Base-by-base conservation (phyloP, 2,329 filamentous ascomycete genomes). In the Aspergillus sp. region DNA sequence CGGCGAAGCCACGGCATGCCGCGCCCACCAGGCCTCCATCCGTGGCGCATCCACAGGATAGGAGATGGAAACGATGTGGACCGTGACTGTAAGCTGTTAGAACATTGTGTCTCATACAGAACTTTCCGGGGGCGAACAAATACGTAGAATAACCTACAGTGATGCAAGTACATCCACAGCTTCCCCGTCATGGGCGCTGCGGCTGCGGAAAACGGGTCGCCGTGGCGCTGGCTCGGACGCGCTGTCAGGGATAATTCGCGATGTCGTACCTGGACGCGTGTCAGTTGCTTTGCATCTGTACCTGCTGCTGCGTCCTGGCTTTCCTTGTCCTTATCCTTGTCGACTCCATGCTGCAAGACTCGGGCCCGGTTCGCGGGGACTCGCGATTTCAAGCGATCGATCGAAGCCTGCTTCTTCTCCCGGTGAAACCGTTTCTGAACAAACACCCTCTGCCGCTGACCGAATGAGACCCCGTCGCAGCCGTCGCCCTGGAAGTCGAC, bases 151-250 rank as follows among this genome's bases (percentile, higher is more conserved):
- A 28, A 50, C 66, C 46, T 62, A 68, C 66, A 68, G 59, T 68
- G 65, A 45, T 66, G 61, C 30, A 66, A 65, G 41, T 68, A 68
- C n/a, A 66, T 22, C 50, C 65, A 64, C 51, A 60, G 50, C 23
- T 34, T 51, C 23, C 55, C 52, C 17, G 58, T 43, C 56, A 62
- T 62, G 1, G 43, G 51, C 23, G 59, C 51, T 15, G 50, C 60
- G 11, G 46, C 51, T 3, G 56, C 51, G 8, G 60, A 55, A 34
- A 62, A 62, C 4, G 60, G 60, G 23, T 62, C 60, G 9, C 38
- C 56, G 25, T 57, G 56, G 15, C 56, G 48, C 31, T 58, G 52
- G n/a, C 57, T 55, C 31, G 59, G 51, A 30, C 59, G 55, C 25
- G 46, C 55, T 13, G 55, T 59, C 31, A 56, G 15, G 19, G 60